Evolutionary conservation across 139 green algal genomes (phyloP).

Genomic region (Ulvella scutata): DNA sequence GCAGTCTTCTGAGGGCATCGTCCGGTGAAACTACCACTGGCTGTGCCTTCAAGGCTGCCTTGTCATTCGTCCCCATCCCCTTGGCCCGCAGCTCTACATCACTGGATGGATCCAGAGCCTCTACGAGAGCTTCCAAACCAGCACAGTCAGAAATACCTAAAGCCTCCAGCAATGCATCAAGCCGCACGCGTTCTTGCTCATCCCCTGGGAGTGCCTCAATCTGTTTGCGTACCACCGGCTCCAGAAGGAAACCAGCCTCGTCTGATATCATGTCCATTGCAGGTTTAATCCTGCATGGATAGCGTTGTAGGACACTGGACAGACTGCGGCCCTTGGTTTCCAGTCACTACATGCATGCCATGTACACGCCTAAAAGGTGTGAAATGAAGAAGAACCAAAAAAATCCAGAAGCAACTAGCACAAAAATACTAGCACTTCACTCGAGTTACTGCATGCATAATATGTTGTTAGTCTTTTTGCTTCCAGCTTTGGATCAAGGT

Average conservation of each 20-base stretch:
- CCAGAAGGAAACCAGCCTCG: slow-evolving; percentile 58
- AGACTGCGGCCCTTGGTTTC: too few species aligned
- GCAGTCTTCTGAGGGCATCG: slow-evolving; percentile 34
- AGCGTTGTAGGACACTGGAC: too few species aligned
- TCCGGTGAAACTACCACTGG: slow-evolving; percentile 35
- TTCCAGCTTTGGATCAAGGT: too few species aligned
- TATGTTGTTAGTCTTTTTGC: too few species aligned
- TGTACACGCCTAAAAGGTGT: too few species aligned
- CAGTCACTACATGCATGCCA: too few species aligned
- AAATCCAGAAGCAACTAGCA: too few species aligned
- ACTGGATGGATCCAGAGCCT: slow-evolving; percentile 28
- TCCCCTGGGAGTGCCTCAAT: slow-evolving; percentile 21
- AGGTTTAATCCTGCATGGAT: slow-evolving; percentile 10
- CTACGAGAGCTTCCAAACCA: slow-evolving; percentile 47
- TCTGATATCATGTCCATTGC: slow-evolving; percentile 44
- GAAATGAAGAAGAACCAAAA: too few species aligned
- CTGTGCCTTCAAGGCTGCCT: background rate
- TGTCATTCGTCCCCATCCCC: slow-evolving; percentile 8
- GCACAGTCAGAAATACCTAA: slow-evolving; percentile 42
- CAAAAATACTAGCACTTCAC: too few species aligned
- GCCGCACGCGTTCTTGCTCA: slow-evolving; percentile 25
- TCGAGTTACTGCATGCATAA: too few species aligned
- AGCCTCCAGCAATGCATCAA: slow-evolving; percentile 32
- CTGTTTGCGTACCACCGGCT: slow-evolving; percentile 26
- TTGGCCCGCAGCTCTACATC: slow-evolving; percentile 23